These are phyloP conservation scores for Patellaria atrata DNA, from an alignment of 495 filamentous ascomycete genomes.

Conservation along the genomic window DNA sequence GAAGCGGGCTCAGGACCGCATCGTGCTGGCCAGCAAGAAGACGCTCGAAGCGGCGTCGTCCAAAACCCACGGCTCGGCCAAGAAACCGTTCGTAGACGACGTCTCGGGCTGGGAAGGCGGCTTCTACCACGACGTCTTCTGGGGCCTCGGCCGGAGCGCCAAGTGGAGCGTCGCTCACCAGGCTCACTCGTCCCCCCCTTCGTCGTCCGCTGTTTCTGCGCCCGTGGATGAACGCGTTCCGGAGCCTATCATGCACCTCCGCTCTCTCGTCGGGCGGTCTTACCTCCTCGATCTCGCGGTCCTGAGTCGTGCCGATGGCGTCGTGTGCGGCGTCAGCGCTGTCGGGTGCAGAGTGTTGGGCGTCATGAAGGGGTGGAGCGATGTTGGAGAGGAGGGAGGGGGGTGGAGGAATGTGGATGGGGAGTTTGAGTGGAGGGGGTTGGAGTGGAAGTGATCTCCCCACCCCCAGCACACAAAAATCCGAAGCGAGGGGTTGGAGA, in stretches of 20 bases:
- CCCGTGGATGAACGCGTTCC: conserved; percentile 24
- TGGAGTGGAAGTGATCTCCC: conserved; percentile 13
- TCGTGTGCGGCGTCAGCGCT: conserved; percentile 53
- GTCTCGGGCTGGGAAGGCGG: conserved; percentile 61
- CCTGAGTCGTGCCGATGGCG: conserved; percentile 43
- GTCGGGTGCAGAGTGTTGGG: conserved; percentile 53
- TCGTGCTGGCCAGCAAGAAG: conserved; percentile 46
- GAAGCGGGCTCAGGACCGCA: conserved; percentile 46
- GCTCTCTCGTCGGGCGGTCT: conserved; percentile 51
- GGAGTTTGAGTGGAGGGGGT: conserved; percentile 38
- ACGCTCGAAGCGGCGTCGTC: conserved; percentile 27
- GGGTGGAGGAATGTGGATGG: conserved; percentile 66
- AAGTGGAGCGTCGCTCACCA: conserved; percentile 17
- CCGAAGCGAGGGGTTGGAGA: too few relatives aligned
- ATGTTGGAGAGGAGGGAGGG: conserved; percentile 35
- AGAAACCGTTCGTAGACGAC: conserved; percentile 47
- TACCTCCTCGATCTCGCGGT: conserved; percentile 61
- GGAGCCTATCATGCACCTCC: conserved; percentile 38
- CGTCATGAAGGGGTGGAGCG: conserved; percentile 71
- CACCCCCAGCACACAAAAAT: too few relatives aligned
- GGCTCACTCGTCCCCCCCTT: conserved; percentile 1
- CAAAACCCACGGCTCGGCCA: conserved; percentile 26
- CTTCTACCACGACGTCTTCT: conserved; percentile 57
- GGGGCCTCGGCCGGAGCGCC: conserved; percentile 39
- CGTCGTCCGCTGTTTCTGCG: background rate